These are phyloP conservation scores for Saraca asoca DNA, from an alignment of 331 rosid genomes.

Conservation along the genomic window DNA sequence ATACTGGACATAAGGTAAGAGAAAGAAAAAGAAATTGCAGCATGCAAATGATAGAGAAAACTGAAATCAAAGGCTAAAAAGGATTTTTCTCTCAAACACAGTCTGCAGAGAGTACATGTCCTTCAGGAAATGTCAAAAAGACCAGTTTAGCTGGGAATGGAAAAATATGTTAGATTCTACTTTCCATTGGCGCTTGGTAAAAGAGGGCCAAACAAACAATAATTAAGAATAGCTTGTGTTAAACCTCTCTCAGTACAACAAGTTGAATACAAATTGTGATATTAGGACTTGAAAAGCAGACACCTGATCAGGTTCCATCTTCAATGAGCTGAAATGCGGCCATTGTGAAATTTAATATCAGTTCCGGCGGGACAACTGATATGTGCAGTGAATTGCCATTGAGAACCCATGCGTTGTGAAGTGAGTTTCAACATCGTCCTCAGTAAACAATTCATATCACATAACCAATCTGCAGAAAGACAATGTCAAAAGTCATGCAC, in stretches of 20 bases:
- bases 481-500: constrained; percentile 17
- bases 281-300: constrained; percentile 31
- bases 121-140: background rate
- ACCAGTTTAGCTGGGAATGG: constrained; percentile 30
- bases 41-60: no score
- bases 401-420: constrained; percentile 35
- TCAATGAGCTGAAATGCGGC: constrained; percentile 33
- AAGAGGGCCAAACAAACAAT: constrained; percentile 33
- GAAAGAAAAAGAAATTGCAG: constrained; percentile 15
- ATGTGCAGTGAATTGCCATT: constrained; percentile 27
- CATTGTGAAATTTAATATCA: constrained; percentile 37
- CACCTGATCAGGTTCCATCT: constrained; percentile 32
- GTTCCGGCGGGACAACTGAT: constrained; percentile 48
- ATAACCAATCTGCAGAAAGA: constrained; percentile 41
- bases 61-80: constrained; percentile 21
- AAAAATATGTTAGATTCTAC: constrained; percentile 33
- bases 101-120: constrained; percentile 4
- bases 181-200: constrained; percentile 32
- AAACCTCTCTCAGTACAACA: constrained; percentile 39
- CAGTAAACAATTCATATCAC: constrained; percentile 40
- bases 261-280: constrained; percentile 18
- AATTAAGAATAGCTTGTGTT: constrained; percentile 27
- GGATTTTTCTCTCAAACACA: background rate
- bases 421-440: constrained; percentile 48
- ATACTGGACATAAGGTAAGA: constrained; percentile 35